Base-by-base conservation (phyloP, 1,284 basidiomycete genomes). In the Ustilago esculenta region DNA sequence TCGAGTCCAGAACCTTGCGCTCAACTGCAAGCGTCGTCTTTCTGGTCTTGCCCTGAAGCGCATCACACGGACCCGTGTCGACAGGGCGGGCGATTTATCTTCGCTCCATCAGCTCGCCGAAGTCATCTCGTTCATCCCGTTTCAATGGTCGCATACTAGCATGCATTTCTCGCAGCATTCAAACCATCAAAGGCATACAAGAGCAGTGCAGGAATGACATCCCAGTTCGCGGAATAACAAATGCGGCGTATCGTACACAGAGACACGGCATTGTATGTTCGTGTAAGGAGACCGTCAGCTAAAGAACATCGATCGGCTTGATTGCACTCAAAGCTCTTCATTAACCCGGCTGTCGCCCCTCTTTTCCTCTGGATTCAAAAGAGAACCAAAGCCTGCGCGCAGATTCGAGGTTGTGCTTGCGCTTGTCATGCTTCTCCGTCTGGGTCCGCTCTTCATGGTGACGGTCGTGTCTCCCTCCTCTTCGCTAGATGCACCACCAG, bases 391-490 rank as follows among this genome's bases (percentile, higher is more conserved):
- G 21, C 67, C 67, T 11, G 42, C 60, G 11, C 67, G 52, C 14
- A 70, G 48, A 12, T 47, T 54, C 4, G 54, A 58, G 2, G 60
- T 59, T 14, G 60, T 55, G 44, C 60, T 70, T 1, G 50, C 49
- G 9, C 14, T 57, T 15, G 67, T 70, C 3, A 24, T 35, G 49
- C 67, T 70, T 27, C 67, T 48, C 2, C 41, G 46, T 8, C 66
- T 44, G 11, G 54, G 45, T 1, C 53, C 49, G 17, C 35, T 63
- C 39, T 51, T 45, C 46, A 59, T 34, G 2, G 66, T 69, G n/a
- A 69, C 54, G 18, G 66, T 69, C 21, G 10, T 63, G 11, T 69
- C 66, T 15, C 41, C 50, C 29, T 69, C 66, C 5, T 69, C 66
- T 20, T 63, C 59, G 46, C 50, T 58, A 18, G 44, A 48, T 5